Evolutionary conservation across 2,329 filamentous ascomycete species (phyloP).

Genomic region (Phialophora verrucosa): DNA sequence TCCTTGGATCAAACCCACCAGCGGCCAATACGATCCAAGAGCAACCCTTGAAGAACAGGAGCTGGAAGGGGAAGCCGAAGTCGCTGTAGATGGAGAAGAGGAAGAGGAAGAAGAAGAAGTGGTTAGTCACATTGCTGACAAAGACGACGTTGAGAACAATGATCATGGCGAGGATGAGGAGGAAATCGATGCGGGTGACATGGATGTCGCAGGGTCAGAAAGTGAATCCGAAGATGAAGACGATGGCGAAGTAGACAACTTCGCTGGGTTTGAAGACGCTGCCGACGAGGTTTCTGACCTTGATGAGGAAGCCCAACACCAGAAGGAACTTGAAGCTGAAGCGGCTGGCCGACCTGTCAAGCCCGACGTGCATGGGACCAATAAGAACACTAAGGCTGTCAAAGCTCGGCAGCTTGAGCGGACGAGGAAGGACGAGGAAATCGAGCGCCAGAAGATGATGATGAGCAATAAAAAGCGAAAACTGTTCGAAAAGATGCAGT

Average conservation of each 20-base stretch:
- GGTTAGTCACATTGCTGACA: constrained; percentile 47
- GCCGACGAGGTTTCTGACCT: constrained; percentile 61
- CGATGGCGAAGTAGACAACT: constrained; percentile 54
- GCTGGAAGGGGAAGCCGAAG: constrained; percentile 79
- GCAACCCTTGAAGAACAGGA: constrained; percentile 85
- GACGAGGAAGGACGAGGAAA: constrained; percentile 77
- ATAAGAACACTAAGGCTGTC: constrained; percentile 66
- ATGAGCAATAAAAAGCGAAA: constrained; percentile 97
- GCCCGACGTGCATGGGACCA: constrained; percentile 57
- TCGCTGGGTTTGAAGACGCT: constrained; percentile 62
- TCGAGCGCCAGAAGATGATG: constrained; percentile 96
- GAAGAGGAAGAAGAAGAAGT: constrained; percentile 44
- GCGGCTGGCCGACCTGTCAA: constrained; percentile 68
- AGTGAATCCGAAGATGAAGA: constrained; percentile 57
- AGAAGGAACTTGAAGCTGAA: constrained; percentile 92
- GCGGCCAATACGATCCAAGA: constrained; percentile 90
- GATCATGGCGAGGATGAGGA: constrained; percentile 43
- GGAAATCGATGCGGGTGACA: constrained; percentile 54
- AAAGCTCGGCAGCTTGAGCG: constrained; percentile 70
- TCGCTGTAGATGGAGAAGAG: constrained; percentile 58
- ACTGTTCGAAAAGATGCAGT: constrained; percentile 96
- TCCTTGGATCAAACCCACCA: constrained; percentile 87
- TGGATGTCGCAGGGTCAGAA: constrained; percentile 53
- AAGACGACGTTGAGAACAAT: constrained; percentile 48
- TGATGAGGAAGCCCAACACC: constrained; percentile 70